Base-by-base conservation (phyloP, 2,329 filamentous ascomycete genomes). In the Trichoderma sp. region DNA sequence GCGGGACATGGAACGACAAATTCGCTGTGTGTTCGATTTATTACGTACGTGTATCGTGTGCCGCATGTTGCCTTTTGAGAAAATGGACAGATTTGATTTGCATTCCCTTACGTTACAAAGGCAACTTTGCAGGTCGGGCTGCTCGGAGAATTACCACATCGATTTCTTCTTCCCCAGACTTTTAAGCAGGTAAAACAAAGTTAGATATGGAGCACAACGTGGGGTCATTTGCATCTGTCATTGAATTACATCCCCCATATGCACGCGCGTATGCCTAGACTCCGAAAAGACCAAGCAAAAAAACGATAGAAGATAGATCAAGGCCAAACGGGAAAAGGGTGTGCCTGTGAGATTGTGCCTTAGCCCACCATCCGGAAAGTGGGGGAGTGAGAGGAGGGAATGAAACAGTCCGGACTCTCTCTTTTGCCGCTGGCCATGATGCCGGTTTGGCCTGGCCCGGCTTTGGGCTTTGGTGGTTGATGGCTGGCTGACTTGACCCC, bases 121-220 rank as follows among this genome's bases (percentile, higher is more conserved):
- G 11, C 26, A 20, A 15, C 55, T 39, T 58, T 34, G 53, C 20
- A 28, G 6, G 6, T 47, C 66, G 57, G 43, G 20, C 50, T 50
- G 32, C 28, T 69, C 66, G 66, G 66, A 69, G 66, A 69, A 69
- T 69, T 69, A 69, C 57, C 57, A 69, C 57, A 36, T 62, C 57
- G 66, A 61, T 62, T 69, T 39, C 20, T 13, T 2, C 3, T 68
- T 68, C 66, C 66, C 66, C 66, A 69, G 66, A 69, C 66, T 53
- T 36, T 32, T 23, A 50, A 59, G 43, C 17, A 62, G 36, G 26
- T 43, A 65, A 53, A 36, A 62, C 66, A 62, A 50, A 53, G 57
- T 62, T 69, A 61, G 39, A 53, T 69, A 69, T 69, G 57, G 66
- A 69, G 66, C 57, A 69, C 57, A 34, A 39, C 57, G 66, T 69